Evolutionary conservation across 2,329 filamentous ascomycete species (phyloP), one percentile per base, ranked within the genome.

Genomic region (Pseudomassariella vexata): DNA sequence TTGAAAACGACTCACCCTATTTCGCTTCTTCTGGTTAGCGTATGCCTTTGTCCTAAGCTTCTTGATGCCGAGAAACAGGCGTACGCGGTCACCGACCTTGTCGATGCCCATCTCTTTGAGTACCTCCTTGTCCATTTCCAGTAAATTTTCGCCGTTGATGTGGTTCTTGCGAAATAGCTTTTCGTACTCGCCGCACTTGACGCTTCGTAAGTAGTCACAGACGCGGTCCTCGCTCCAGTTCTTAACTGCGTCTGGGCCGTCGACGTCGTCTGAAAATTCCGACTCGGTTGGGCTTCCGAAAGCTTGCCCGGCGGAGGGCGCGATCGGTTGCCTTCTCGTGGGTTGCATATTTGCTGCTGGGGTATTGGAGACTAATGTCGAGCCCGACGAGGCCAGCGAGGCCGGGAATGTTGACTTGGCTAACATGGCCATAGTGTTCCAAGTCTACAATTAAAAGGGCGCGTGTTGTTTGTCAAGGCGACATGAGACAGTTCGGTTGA

Each of bases 81-180:
- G 85, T 21, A 98, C 90, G 33, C 92, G 81, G 59, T 98, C 92
- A 42, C 92, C 92, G 44, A 98, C 85, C 62, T 96, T 98, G 47
- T 95, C 94, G 47, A 98, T 90, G 25, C 92, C 92, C 78, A 98
- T 94, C 59, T 98, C 92, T 60, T 95, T 94, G 42, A 98, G 71
- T 24, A 94, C 87, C 35, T 88, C 82, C 67, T 95, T 94, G 60
- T 98, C 92, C 71, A 95, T 90, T 62, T 98, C 92, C 47, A 98
- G 73, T 26, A 98, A 69, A 54, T 94, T 95, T 63, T 95, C 88
- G 50, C 92, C 92, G 55, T 92, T 98, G 66, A 98, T 95, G 59
- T 96, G 86, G 58, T 98, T 95, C 54, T 80, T 80, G 62, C 85
- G 63, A 61, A 95, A 95, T 17, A 95, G 62, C 51, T 85, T 80